Evolutionary conservation across 1,284 basidiomycete genomes (phyloP), one percentile per base, ranked within the genome.

Genomic region (Hypsizygus ulmarius): DNA sequence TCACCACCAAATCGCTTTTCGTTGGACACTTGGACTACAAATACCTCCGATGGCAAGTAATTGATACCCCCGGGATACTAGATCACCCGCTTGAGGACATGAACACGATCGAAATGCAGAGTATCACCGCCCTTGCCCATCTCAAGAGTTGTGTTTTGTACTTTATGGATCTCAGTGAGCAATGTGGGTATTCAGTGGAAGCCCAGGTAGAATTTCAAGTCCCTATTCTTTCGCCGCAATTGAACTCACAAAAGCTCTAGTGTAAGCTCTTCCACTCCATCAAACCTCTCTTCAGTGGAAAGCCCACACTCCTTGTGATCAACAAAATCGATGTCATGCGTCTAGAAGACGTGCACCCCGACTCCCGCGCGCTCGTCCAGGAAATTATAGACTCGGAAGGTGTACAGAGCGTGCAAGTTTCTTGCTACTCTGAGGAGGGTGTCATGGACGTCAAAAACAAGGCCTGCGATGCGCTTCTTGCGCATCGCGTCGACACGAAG

Each of bases 71-170:
- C 9, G 93, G 93, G 53, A 87, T 96, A 50, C 76, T 96, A 59
- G 90, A 92, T 64, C 93, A 96, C 67, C 94, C 94, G 1, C 78
- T 97, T 36, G 94, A 97, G 69, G 94, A 97, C 52, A 97, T 97
- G 95, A 97, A 97, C 77, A 97, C 94, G 51, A 97, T 97, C 59
- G 95, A 97, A 73, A 97, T 97, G 93, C 94, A 97, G 75, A 94
- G 90, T 61, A 95, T 97, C 68, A 97, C 93, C 33, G 95, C 94
- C 6, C 76, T 97, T 54, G 94, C 94, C 2, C 95, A 97, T 70
- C 71, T 97, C 37, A 91, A 95, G 69, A 84, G 86, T 55, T 94
- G 91, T 59, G 79, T 97, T 10, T 71, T 97, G 62, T 97, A 97
- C 73, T 97, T 97, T 65, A 96, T 97, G 92, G 95, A 97, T 70